phyloP scores from a whole-genome alignment of 106 monocot species.

The Allium fistulosum region DNA sequence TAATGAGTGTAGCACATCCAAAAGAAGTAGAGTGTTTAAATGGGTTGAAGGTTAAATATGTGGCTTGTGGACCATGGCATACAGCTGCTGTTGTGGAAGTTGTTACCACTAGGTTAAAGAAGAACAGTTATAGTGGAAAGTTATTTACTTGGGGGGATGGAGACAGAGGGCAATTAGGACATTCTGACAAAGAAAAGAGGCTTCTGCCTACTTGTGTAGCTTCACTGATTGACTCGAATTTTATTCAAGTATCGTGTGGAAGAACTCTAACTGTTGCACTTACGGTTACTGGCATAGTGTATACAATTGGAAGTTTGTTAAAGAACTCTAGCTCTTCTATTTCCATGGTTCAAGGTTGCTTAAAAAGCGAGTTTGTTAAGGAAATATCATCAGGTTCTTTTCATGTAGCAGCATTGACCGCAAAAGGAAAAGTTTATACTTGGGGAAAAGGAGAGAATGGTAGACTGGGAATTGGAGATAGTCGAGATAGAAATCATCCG shows the following conservation, averaged over 20 bases:
- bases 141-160: conserved; percentile 53
- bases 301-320: conserved; percentile 35
- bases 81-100: conserved; percentile 36
- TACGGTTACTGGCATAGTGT: conserved; percentile 29
- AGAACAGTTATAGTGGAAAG: conserved; percentile 7
- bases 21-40: conserved; percentile 34
- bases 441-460: conserved; percentile 73
- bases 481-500: conserved; percentile 37
- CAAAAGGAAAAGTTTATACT: conserved; percentile 52
- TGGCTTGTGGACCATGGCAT: conserved; percentile 46
- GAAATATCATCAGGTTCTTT: conserved; percentile 55
- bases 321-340: conserved; percentile 30
- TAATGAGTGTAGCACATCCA: conserved; percentile 13
- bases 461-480: conserved; percentile 65
- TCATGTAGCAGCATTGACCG: conserved; percentile 56
- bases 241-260: conserved; percentile 42
- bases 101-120: conserved; percentile 6
- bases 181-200: conserved; percentile 19
- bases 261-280: conserved; percentile 29
- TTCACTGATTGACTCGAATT: conserved; percentile 22
- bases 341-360: conserved; percentile 38
- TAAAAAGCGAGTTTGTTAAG: conserved; percentile 57
- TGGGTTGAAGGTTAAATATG: conserved; percentile 19
- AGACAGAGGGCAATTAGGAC: conserved; percentile 35
- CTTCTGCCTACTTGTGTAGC: conserved; percentile 29